Evolutionary conservation across 2,329 filamentous ascomycete genomes (phyloP), one percentile per base, ranked within the genome.

Genomic region (Hawksworthiomyces lignivorus): DNA sequence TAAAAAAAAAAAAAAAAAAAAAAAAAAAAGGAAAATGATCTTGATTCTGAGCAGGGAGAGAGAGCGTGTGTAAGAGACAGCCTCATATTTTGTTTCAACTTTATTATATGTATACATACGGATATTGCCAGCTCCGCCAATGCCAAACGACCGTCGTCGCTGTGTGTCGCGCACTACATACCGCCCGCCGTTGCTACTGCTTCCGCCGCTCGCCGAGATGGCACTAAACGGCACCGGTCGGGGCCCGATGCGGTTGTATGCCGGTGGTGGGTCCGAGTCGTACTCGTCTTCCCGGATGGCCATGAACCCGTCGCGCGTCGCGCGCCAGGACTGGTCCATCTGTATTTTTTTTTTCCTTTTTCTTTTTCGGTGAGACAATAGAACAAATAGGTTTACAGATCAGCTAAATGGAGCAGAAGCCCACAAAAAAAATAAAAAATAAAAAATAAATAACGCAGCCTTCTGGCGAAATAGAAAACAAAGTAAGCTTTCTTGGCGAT

Each of bases 61-160:
- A n/a, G n/a, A n/a, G n/a, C n/a, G n/a, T n/a, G n/a, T n/a, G n/a
- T n/a, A n/a, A n/a, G n/a, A n/a, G n/a, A n/a, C n/a, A n/a, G n/a
- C n/a, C n/a, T n/a, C n/a, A n/a, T n/a, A n/a, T n/a, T n/a, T n/a
- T n/a, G n/a, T n/a, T n/a, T n/a, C n/a, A n/a, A n/a, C n/a, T n/a
- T n/a, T n/a, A n/a, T n/a, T n/a, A n/a, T n/a, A n/a, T n/a, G n/a
- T n/a, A 10, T 4, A 36, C 46, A 6, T 27, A 44, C 46, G 36
- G 26, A 48, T 48, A 27, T 48, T 48, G 11, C 46, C 46, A 9
- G 46, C 46, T 9, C 46, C 43, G 15, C 46, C 46, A 11, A 48
- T 48, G 33, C 46, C 46, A 36, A 48, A 48, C 17, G 46, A 48
- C 24, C 34, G 37, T 15, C 46, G 43, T 7, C 36, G 36, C 9